Base-by-base conservation (phyloP, 1,284 basidiomycete genomes). In the Ceratobasidium papillatum region DNA sequence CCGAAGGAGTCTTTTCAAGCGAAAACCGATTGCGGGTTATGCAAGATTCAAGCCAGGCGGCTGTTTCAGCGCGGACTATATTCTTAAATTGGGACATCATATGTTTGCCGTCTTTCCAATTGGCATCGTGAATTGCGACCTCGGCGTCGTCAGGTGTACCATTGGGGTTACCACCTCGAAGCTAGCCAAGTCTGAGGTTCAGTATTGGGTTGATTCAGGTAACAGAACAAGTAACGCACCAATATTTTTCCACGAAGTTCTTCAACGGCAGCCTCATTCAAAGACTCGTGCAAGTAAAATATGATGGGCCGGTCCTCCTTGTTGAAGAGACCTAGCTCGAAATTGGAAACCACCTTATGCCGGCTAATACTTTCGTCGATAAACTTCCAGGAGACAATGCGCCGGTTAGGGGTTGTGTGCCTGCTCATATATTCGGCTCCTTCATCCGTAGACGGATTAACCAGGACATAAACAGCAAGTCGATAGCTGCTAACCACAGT, bases 311-410 rank as follows among this genome's bases (percentile, higher is more conserved):
- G 17, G 30, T 69, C 66, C 30, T 69, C 51, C 22, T 69, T 41
- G 34, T 58, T 34, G 27, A 69, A 69, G 2, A 69, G 52, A 4
- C 4, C 22, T 17, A 58, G 52, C 19, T 69, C 66, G 4, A 36
- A 36, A 43, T 54, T 25, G 11, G 51, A 25, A 19, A 69, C 52
- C 7, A 69, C 1, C 27, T 45, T 43, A 17, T n/a, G 32, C 2
- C 66, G 66, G 14, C 19, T 17, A 19, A 69, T 69, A 52, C 66
- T 69, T 58, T 69, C 66, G 27, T 58, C 27, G 36, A 69, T 36
- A 58, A 69, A 69, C 4, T 38, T 17, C 34, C 3, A 12, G 7
- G 66, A 56, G n/a, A 69, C 66, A 7, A 69, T 27, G n/a, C 52
- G 38, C 19, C 66, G 27, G 8, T 17, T 30, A n/a, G 51, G 32